Percentiles rank a stretch among this genome's conserved stretches.
phyloP scores from a whole-genome alignment of 345 rosid species.

The Ceriops decandra region DNA sequence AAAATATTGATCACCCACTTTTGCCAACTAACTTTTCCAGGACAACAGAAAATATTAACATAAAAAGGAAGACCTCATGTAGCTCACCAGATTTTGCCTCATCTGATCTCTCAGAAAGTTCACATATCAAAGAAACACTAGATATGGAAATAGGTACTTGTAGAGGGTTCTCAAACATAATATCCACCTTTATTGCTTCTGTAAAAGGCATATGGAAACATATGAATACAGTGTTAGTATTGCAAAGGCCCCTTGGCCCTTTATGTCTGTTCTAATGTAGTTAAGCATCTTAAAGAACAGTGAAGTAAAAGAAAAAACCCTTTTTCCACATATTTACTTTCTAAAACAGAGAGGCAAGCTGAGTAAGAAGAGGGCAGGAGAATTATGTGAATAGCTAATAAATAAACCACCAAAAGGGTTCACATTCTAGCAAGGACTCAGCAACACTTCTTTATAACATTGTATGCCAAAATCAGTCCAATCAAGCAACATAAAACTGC shows the following conservation, averaged over 20 bases:
- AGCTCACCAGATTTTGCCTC: constrained; percentile 54
- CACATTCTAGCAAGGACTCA: no score
- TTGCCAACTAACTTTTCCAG: constrained; percentile 2
- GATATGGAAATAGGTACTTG: constrained; percentile 68
- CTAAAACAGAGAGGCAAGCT: no score
- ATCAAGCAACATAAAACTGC: no score
- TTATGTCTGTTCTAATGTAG: background rate
- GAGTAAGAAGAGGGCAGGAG: no score
- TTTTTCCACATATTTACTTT: no score
- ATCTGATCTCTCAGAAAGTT: constrained; percentile 56
- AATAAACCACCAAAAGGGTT: no score
- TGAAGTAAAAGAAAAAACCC: no score
- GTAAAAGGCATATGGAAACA: constrained; percentile 26
- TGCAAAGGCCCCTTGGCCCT: constrained; percentile 7
- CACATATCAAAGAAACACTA: constrained; percentile 70
- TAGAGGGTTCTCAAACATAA: constrained; percentile 83
- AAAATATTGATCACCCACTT: constrained; percentile 7
- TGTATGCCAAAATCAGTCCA: no score
- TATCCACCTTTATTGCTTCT: constrained; percentile 73
- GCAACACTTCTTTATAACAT: no score
- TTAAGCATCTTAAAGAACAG: no score
- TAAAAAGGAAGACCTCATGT: constrained; percentile 20
- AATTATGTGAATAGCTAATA: no score
- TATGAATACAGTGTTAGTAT: background rate
- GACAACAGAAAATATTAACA: constrained; percentile 13